Base-by-base conservation (phyloP, 108 stramenopile species). In the Skeletonema potamos region DNA sequence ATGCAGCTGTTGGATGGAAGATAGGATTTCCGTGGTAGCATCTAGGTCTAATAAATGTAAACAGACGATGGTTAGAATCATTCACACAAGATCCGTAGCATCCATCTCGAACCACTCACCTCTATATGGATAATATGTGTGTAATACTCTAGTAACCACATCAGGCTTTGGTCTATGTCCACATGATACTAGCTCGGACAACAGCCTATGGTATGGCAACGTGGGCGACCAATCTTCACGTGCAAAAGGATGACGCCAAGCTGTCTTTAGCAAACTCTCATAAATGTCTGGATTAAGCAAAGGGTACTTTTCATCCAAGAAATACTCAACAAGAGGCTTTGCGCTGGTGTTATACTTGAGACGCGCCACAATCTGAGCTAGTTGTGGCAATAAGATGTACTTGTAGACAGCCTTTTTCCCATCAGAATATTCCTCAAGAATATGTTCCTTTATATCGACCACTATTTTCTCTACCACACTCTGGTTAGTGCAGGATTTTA, bases 81-180 rank as follows among this genome's bases (percentile, higher is more conserved):
- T 59, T 32, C 8, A 20, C 17, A 20, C 58, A 3, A 18, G 33
- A 18, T 30, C 33, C n/a, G 33, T 15, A 30, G 58, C 28, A 20
- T 9, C 48, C 22, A 15, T 41, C 22, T 6, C 6, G 2, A 28
- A 33, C 24, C 12, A 66, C 65, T 66, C 24, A 66, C 64, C 73
- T 30, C 20, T 62, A 58, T 64, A 73, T 0, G 79, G 79, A 80
- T 73, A 68, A 54, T 73, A 73, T 27, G 55, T 58, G 30, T 64
- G 70, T 4, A 80, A 67, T 34, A 68, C 22, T 48, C 54, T 62
- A 15, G 24, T 54, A 17, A 73, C 79, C 27, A 44, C 28, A 3
- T 48, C n/a, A 37, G 79, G 67, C 17, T 68, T 51, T 36, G 79
- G 79, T 61, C 59, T 63, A 64, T 68, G 48, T 57, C 79, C 79